Percentiles rank a stretch among this genome's conserved stretches.
Evolutionary conservation across 2,329 filamentous ascomycete genomes (phyloP).

Genomic region (Pseudopithomyces maydicus): DNA sequence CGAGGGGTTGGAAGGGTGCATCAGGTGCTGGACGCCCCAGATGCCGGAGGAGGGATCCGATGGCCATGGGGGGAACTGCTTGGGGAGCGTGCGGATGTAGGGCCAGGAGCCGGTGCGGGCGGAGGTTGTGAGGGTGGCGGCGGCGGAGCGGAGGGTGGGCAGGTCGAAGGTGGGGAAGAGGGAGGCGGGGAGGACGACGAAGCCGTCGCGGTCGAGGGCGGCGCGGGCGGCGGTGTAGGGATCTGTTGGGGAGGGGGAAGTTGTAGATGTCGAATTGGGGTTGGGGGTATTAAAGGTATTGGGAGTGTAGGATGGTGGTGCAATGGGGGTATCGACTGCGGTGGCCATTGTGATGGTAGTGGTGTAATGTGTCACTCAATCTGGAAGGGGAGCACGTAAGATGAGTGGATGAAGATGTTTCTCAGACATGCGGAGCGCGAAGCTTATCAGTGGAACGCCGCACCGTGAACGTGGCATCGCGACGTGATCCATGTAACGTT

Average conservation of each 20-base stretch:
- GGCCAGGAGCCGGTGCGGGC: constrained; percentile 78
- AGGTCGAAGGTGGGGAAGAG: constrained; percentile 60
- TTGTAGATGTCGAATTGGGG: neutral
- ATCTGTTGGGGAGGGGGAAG: constrained; percentile 10
- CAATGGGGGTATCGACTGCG: constrained; percentile 9
- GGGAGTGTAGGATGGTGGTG: constrained; percentile 7
- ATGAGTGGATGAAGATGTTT: neutral
- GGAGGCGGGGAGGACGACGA: constrained; percentile 71
- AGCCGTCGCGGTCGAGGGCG: constrained; percentile 72
- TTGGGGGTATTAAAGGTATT: neutral
- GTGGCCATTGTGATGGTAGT: constrained; percentile 15
- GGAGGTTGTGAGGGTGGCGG: constrained; percentile 60
- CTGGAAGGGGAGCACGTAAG: neutral
- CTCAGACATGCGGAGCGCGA: neutral
- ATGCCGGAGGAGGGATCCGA: constrained; percentile 68
- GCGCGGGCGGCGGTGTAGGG: constrained; percentile 48
- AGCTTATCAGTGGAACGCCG: neutral
- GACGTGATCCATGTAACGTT: constrained; percentile 24
- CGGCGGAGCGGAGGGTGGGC: constrained; percentile 63
- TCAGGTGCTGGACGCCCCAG: constrained; percentile 87
- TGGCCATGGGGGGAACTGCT: constrained; percentile 89
- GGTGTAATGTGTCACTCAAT: neutral
- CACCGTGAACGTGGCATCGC: constrained; percentile 2
- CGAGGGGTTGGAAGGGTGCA: constrained; percentile 73
- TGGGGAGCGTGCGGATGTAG: constrained; percentile 80